Base-by-base conservation (phyloP, 345 rosid genomes). In the Citrus mangshanensis region DNA sequence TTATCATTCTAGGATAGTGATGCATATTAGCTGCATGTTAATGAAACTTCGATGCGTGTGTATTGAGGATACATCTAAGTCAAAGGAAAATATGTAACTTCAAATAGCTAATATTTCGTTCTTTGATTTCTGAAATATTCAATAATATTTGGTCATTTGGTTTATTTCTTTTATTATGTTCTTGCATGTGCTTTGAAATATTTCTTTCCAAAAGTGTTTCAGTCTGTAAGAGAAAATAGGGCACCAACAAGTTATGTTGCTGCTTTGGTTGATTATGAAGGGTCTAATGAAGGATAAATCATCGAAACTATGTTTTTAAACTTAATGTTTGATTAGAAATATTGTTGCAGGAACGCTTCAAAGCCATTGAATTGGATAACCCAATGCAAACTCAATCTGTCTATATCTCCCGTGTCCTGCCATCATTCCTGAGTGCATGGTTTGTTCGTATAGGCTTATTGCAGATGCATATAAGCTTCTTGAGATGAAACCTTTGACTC, bases 101-200 rank as follows among this genome's bases (percentile, higher is more conserved):
- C 35, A 38, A 14, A 42, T 60, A 24, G 77, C 67, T 13, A 28
- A 12, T 24, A 37, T 73, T 25, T 9, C 7, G 18, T 73, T 38
- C 54, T 73, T 37, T 60, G 56, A 60, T 60, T 46, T 73, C n/a
- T 73, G 67, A 81, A 65, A 46, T 64, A 64, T 35, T 67, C 34
- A 22, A 22, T 18, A 42, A n/a, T 80, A 30, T 72, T 3, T 58
- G 30, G 6, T 42, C 7, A 4, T 65, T 72, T 24, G 10, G 77
- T 56, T 28, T 38, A 56, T 12, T 79, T 73, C 3, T 7, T 46
- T 72, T 72, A 12, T 72, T 3, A 40, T 58, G 25, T 73, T 8
- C 21, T 49, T 3, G 2, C 24, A 56, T 18, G 75, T 56, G 4
- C 6, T 71, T 34, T 72, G 51, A 35, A 35, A 58, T 63, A 27